Base-by-base conservation (phyloP, 768 basidiomycete genomes). In the Tulasnella sp. region DNA sequence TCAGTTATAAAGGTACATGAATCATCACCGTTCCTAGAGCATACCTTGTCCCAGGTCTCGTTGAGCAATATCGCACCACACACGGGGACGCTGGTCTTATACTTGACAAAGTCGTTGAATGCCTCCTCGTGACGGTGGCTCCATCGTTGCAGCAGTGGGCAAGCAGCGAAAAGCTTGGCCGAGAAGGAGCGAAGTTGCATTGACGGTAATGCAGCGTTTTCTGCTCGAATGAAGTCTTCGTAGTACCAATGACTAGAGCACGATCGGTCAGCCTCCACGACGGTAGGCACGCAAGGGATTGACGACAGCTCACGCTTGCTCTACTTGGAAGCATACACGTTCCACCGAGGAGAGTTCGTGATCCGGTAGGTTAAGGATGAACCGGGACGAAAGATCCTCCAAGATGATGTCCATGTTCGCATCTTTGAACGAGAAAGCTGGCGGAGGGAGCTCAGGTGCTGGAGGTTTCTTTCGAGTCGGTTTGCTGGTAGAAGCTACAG, bases 21-120 rank as follows among this genome's bases (percentile, higher is more conserved):
- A 14, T 34, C 0, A 52, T 71, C 44, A 47, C 11, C 19, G 32
- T n/a, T 63, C 22, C 35, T n/a, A n/a, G 7, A 4, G 62, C 80
- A 64, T 63, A 97, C 95, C 89, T 98, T 98, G 79, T 95, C 94
- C 88, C 92, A 93, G 16, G 86, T 85, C 75, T 89, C 86, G 76
- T 95, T 95, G 75, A 99, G 83, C 88, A 99, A 90, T 76, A 98
- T 96, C 29, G 94, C 97, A 63, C 97, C 97, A 76, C 97, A 98
- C 22, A 98, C 95, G 14, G 97, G 97, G 3, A 99, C 96, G 77
- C 92, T 84, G 36, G 90, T 94, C 84, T 98, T 98, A 82, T 99
- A 98, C 75, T 89, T 86, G 89, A 98, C 92, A 81, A 98, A 98
- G 62, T 87, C 87, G 76, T 88, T 87, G 81, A 93, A 95, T 7